Percentiles rank a stretch among this genome's conserved stretches.
Conservation (phyloP, 257 asterid species). For the Solanum piurae region DNA sequence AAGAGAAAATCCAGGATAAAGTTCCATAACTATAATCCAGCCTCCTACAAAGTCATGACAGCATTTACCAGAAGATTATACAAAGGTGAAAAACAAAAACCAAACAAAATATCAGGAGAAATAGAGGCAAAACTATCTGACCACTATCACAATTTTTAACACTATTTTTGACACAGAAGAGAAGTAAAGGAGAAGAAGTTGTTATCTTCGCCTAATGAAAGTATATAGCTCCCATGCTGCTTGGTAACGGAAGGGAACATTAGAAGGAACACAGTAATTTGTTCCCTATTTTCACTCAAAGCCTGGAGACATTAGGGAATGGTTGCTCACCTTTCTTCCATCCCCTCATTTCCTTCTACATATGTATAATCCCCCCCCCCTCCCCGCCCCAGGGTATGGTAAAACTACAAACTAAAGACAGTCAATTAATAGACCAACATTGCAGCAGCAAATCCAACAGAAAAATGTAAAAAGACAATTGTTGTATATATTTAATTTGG, state of each 20-base stretch:
- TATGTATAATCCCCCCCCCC: not conserved
- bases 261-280: not conserved
- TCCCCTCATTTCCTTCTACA: not conserved
- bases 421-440: not conserved
- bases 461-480: not conserved
- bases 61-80: not conserved
- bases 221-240: not conserved
- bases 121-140: not conserved
- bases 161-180: not conserved
- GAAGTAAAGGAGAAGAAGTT: not conserved
- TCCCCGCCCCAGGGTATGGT: not conserved
- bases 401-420: not conserved
- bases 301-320: not conserved
- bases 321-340: not conserved
- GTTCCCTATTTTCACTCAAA: not conserved
- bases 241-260: not conserved
- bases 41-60: slow-evolving; percentile 45
- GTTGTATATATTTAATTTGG: not conserved
- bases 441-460: not conserved
- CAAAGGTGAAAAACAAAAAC: not conserved
- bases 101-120: not conserved
- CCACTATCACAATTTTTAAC: not conserved
- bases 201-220: not conserved
- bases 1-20: slow-evolving; percentile 89
- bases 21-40: slow-evolving; percentile 71